phyloP scores from a whole-genome alignment of 2,329 filamentous ascomycete species.

The Leptodontidium sp. region DNA sequence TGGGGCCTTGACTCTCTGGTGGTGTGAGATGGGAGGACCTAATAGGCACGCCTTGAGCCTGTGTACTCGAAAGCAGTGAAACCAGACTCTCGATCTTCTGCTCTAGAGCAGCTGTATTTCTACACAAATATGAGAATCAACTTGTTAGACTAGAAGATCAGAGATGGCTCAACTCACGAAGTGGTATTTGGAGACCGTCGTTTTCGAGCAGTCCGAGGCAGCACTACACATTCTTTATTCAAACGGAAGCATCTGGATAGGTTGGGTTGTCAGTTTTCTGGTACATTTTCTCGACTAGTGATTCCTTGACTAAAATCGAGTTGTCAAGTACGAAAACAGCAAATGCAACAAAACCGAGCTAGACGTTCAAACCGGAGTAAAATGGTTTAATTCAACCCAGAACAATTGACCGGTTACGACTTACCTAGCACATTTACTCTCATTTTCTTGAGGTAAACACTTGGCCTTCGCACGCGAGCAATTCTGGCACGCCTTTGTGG shows the following conservation, averaged over 20 bases:
- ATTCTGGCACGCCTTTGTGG: conserved; percentile 33
- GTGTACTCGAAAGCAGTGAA: conserved; percentile 34
- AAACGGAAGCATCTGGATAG: conserved; percentile 36
- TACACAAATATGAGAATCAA: neutral
- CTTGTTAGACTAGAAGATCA: neutral
- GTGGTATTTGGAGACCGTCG: conserved; percentile 34
- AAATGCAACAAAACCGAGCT: no score
- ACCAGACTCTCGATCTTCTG: conserved; percentile 40
- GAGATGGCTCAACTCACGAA: conserved; percentile 28
- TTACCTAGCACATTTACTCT: conserved; percentile 34
- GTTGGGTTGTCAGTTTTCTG: neutral
- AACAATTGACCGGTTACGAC: neutral
- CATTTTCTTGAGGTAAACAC: conserved; percentile 30
- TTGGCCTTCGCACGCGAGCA: conserved; percentile 39
- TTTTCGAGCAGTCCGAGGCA: conserved; percentile 33
- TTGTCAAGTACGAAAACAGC: no score
- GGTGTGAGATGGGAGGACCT: conserved; percentile 24
- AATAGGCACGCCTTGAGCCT: conserved; percentile 27
- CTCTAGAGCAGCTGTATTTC: conserved; percentile 36
- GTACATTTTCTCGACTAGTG: neutral
- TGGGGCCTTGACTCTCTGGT: conserved; percentile 21
- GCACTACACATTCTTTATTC: conserved; percentile 35
- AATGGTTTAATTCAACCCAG: neutral
- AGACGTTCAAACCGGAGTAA: no score
- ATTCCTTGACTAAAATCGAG: no score